phyloP scores from a whole-genome alignment of 2,329 filamentous ascomycete species.

The Trichoderma simmonsii region DNA sequence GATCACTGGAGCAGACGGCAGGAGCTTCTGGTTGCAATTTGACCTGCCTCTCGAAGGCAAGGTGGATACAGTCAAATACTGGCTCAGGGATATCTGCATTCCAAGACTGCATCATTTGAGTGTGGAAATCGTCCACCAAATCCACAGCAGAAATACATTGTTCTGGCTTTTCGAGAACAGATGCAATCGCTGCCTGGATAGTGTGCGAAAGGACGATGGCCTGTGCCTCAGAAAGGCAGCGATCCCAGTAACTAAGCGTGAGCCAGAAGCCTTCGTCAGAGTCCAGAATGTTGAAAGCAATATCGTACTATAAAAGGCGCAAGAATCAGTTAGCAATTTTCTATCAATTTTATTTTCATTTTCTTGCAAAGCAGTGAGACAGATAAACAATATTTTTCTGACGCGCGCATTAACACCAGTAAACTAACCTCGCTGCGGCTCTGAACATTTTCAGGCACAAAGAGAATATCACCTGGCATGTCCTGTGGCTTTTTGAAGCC shows the following conservation, averaged over 20 bases:
- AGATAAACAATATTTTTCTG: neutral
- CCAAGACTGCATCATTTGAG: neutral
- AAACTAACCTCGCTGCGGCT: neutral
- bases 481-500: neutral
- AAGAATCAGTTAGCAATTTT: neutral
- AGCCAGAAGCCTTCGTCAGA: neutral
- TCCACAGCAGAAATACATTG: neutral
- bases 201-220: neutral
- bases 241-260: neutral
- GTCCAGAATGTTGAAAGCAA: neutral
- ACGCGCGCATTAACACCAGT: neutral
- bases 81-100: neutral
- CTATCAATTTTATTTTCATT: neutral
- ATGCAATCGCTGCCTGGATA: neutral
- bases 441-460: neutral
- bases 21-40: neutral
- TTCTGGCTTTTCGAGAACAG: neutral
- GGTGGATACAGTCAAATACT: neutral
- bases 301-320: neutral
- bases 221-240: neutral
- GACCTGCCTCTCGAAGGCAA: neutral
- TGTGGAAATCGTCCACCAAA: neutral
- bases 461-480: neutral
- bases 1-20: neutral
- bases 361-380: neutral